A percentile compares a stretch with the other conserved stretches of the same genome.
phyloP scores from a whole-genome alignment of 768 basidiomycete species.

The Termitomyces sp. region DNA sequence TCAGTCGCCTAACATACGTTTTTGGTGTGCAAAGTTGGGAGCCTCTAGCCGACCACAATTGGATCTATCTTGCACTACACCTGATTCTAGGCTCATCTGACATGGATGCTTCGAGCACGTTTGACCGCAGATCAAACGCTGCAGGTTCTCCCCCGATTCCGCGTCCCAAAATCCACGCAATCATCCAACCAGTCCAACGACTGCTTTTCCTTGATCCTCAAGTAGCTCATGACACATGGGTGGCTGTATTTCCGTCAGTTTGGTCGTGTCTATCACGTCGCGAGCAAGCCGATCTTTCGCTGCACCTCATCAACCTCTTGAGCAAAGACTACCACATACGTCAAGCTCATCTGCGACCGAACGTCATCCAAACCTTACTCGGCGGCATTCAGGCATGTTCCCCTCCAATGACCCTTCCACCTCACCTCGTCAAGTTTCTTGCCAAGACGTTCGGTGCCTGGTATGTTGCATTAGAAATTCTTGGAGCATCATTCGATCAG shows the following conservation, averaged over 20 bases:
- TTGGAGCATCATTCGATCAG: slow-evolving; percentile 76
- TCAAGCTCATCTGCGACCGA: slow-evolving; percentile 86
- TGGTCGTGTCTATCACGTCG: slow-evolving; percentile 85
- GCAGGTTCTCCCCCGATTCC: slow-evolving; percentile 32
- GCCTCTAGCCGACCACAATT: slow-evolving; percentile 84
- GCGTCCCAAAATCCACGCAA: slow-evolving; percentile 45
- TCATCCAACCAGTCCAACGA: slow-evolving; percentile 79
- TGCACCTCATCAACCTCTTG: slow-evolving; percentile 86
- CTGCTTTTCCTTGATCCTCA: slow-evolving; percentile 79
- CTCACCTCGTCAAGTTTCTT: slow-evolving; percentile 93
- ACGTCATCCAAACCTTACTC: slow-evolving; percentile 89
- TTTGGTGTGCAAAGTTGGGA: slow-evolving; percentile 97
- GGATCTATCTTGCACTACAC: slow-evolving; percentile 90
- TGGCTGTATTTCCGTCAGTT: slow-evolving; percentile 78
- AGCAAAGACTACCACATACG: slow-evolving; percentile 92
- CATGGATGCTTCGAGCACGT: slow-evolving; percentile 34
- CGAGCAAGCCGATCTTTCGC: slow-evolving; percentile 87
- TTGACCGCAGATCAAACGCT: slow-evolving; percentile 40
- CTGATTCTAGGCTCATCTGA: slow-evolving; percentile 72
- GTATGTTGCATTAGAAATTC: slow-evolving; percentile 86
- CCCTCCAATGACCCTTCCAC: slow-evolving; percentile 86
- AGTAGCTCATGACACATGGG: slow-evolving; percentile 81
- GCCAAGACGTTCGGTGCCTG: slow-evolving; percentile 97
- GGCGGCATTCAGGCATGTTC: slow-evolving; percentile 81
- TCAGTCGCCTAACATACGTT: slow-evolving; percentile 83